A percentile compares a stretch with the other conserved stretches of the same genome.
Evolutionary conservation across 1,284 basidiomycete species (phyloP).

Genomic region (Pulveroboletus sp.): DNA sequence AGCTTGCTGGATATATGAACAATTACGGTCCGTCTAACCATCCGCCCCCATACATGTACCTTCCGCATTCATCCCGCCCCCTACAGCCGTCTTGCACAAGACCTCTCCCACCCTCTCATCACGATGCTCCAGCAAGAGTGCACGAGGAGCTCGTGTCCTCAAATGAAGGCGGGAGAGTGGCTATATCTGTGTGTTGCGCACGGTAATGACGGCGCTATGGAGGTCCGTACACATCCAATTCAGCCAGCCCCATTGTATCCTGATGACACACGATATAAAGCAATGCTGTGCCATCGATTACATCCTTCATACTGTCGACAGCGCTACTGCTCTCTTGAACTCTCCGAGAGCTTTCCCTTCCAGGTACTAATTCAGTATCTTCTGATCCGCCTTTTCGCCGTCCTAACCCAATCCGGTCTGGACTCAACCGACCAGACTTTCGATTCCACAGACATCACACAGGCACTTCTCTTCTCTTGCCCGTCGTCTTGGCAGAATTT

Average conservation of each 20-base stretch:
- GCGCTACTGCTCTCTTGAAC: slow-evolving; percentile 90
- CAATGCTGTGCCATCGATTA: slow-evolving; percentile 98
- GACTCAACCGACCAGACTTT: slow-evolving; percentile 51
- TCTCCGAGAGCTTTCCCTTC: slow-evolving; percentile 92
- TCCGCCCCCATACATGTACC: background rate
- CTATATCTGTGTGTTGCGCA: slow-evolving; percentile 95
- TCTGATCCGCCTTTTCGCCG: slow-evolving; percentile 28
- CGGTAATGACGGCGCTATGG: slow-evolving; percentile 74
- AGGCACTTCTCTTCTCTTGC: slow-evolving; percentile 88
- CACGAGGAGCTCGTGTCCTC: slow-evolving; percentile 80
- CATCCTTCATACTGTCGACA: slow-evolving; percentile 92
- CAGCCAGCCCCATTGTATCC: slow-evolving; percentile 7
- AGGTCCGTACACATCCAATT: slow-evolving; percentile 46
- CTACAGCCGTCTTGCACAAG: slow-evolving; percentile 84
- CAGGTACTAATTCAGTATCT: slow-evolving; percentile 47
- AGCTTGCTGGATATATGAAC: slow-evolving; percentile 94
- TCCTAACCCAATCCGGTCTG: slow-evolving; percentile 13
- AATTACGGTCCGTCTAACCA: slow-evolving; percentile 66
- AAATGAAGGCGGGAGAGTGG: slow-evolving; percentile 99
- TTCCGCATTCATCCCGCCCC: slow-evolving; percentile 6
- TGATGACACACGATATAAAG: slow-evolving; percentile 37
- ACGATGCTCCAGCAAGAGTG: slow-evolving; percentile 86
- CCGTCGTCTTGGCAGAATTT: slow-evolving; percentile 89
- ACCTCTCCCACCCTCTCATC: slow-evolving; percentile 88
- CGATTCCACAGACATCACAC: slow-evolving; percentile 78